Percentiles rank a stretch among this genome's conserved stretches.
phyloP scores from a whole-genome alignment of 768 basidiomycete genomes.

The Lenzites betulinus region DNA sequence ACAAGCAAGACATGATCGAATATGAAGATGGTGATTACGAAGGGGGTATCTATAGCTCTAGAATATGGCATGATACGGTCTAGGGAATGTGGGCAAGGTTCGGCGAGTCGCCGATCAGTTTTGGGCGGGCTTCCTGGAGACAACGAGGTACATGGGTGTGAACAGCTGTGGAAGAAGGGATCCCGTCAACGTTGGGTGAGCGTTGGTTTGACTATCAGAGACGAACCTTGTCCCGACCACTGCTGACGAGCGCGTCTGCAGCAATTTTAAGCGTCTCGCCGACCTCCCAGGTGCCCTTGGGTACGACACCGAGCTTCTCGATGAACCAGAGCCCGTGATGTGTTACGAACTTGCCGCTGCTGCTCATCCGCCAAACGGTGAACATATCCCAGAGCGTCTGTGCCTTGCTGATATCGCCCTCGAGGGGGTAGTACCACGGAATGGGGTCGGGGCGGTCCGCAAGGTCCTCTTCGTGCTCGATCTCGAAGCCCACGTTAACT shows the following conservation, averaged over 20 bases:
- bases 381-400: conserved; percentile 93
- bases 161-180: conserved; percentile 56
- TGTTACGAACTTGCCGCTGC: conserved; percentile 80
- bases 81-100: not conserved
- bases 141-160: conserved; percentile 82
- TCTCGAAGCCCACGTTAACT: conserved; percentile 78
- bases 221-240: conserved; percentile 83
- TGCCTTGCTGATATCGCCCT: conserved; percentile 89
- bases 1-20: not conserved
- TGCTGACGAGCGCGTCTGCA: conserved; percentile 74
- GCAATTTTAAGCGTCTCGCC: conserved; percentile 88
- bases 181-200: not conserved
- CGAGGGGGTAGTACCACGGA: conserved; percentile 96
- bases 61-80: not conserved
- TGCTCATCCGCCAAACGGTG: conserved; percentile 88
- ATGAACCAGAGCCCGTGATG: conserved; percentile 76
- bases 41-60: conserved; percentile 17
- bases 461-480: conserved; percentile 92
- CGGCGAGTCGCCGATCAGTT: conserved; percentile 15
- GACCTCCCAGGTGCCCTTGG: conserved; percentile 91
- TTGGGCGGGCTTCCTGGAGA: conserved; percentile 37
- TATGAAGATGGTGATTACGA: conserved; percentile 14
- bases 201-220: not conserved
- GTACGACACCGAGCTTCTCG: conserved; percentile 78
- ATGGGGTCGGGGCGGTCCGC: conserved; percentile 78